These are phyloP conservation scores for Oryza glumipatula DNA, from an alignment of 176 grass and related monocot genomes.

Conservation along the genomic window DNA sequence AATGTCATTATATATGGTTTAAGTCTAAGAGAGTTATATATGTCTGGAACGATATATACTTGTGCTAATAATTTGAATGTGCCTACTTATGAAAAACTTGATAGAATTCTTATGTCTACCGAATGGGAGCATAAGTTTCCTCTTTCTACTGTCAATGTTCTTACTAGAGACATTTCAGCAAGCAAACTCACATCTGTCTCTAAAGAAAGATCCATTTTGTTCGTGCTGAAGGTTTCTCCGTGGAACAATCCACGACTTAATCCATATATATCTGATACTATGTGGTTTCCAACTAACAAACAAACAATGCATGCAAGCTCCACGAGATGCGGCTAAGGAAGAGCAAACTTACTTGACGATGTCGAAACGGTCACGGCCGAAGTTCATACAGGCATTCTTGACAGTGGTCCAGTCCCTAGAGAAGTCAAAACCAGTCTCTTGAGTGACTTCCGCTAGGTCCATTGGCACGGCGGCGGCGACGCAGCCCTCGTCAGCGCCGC, in stretches of 20 bases:
- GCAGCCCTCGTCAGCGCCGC: slow-evolving; percentile 41
- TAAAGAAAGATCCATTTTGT: slow-evolving; percentile 5
- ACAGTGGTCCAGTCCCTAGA: slow-evolving; percentile 86
- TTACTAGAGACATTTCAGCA: background rate
- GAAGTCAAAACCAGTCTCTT: slow-evolving; percentile 77
- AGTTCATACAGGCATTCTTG: slow-evolving; percentile 91
- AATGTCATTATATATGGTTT: no score
- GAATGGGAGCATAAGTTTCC: no score
- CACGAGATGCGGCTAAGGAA: background rate
- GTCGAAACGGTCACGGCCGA: slow-evolving; percentile 87
- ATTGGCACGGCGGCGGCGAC: slow-evolving; percentile 61
- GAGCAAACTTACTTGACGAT: slow-evolving; percentile 67
- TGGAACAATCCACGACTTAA: background rate
- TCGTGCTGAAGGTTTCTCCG: background rate
- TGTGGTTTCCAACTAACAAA: background rate
- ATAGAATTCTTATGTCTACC: no score
- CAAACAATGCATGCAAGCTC: background rate
- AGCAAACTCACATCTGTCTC: background rate
- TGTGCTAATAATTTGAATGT: no score
- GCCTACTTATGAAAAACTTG: no score
- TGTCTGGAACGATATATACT: no score
- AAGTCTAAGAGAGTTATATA: no score
- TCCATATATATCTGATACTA: background rate
- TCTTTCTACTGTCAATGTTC: no score
- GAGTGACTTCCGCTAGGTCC: slow-evolving; percentile 59